A percentile compares a stretch with the other conserved stretches of the same genome.
These are phyloP conservation scores for Metschnikowia koreensis DNA, from an alignment of 805 yeast genomes.

Conservation along the genomic window DNA sequence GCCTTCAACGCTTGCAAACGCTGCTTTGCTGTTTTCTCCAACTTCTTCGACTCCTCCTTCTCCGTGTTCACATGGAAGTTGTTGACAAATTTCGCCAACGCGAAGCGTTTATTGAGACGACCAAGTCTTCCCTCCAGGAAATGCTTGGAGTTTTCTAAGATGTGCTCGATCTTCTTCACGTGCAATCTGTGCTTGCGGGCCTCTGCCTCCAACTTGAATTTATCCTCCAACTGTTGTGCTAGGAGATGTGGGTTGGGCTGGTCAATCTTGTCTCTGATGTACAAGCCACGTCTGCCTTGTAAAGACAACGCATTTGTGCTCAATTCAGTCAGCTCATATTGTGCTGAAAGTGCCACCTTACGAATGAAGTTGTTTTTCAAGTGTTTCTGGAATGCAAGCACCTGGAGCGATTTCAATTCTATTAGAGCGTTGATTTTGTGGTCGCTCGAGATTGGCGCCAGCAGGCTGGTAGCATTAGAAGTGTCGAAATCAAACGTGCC, in stretches of 20 bases:
- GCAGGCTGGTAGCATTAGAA: not conserved
- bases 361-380: constrained; percentile 60
- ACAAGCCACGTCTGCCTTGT: constrained; percentile 68
- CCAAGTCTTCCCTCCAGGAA: constrained; percentile 21
- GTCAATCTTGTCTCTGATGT: constrained; percentile 64
- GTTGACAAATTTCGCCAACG: constrained; percentile 35
- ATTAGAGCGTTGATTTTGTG: constrained; percentile 64
- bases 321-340: constrained; percentile 51
- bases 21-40: constrained; percentile 81
- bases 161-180: constrained; percentile 42
- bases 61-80: constrained; percentile 58
- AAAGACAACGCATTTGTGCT: constrained; percentile 54
- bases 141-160: constrained; percentile 27
- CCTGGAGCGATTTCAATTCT: constrained; percentile 66
- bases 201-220: constrained; percentile 56
- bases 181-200: constrained; percentile 52
- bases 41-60: constrained; percentile 70
- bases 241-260: constrained; percentile 73
- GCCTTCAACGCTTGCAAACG: constrained; percentile 85
- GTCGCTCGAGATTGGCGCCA: constrained; percentile 2
- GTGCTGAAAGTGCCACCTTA: constrained; percentile 53
- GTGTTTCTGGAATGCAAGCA: constrained; percentile 68
- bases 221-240: constrained; percentile 73
- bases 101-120: constrained; percentile 26
- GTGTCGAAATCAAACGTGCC: constrained; percentile 47